These are phyloP conservation scores for Elsinoe arachidis DNA, from an alignment of 2,329 filamentous ascomycete species.

Conservation along the genomic window DNA sequence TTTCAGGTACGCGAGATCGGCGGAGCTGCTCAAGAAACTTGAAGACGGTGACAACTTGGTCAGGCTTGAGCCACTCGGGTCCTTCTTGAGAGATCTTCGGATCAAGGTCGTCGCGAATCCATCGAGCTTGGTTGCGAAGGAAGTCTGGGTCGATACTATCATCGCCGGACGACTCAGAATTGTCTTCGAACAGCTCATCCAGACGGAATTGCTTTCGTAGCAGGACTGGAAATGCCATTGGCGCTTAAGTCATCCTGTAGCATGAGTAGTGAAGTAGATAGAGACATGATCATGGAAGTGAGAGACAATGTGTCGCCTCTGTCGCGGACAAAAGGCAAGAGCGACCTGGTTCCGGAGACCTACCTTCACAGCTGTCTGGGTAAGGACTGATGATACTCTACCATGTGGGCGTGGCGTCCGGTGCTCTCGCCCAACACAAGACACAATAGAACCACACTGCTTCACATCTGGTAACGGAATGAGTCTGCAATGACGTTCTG, in stretches of 20 bases:
- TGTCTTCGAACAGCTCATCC: slow-evolving; percentile 9
- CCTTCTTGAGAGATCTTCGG: slow-evolving; percentile 38
- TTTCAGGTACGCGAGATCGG: slow-evolving; percentile 23
- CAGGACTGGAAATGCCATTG: background rate
- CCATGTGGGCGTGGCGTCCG: too few species aligned
- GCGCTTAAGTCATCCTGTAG: background rate
- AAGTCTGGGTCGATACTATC: slow-evolving; percentile 18
- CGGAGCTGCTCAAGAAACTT: slow-evolving; percentile 30
- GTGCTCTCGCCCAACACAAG: too few species aligned
- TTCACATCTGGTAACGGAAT: too few species aligned
- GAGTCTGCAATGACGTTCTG: too few species aligned
- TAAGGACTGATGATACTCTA: too few species aligned
- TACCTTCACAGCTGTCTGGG: too few species aligned
- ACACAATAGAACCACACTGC: too few species aligned
- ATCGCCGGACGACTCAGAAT: slow-evolving; percentile 5
- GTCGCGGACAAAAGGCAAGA: too few species aligned
- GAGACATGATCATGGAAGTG: too few species aligned
- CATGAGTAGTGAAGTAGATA: too few species aligned
- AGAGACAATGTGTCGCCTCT: too few species aligned
- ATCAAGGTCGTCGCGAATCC: slow-evolving; percentile 43
- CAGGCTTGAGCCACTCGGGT: slow-evolving; percentile 33
- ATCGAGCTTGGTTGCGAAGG: slow-evolving; percentile 31
- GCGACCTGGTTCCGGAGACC: too few species aligned
- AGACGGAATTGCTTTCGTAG: slow-evolving; percentile 5
- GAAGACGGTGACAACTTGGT: slow-evolving; percentile 38